Percentiles rank a stretch among this genome's conserved stretches.
phyloP scores from a whole-genome alignment of 2,329 filamentous ascomycete species.

The Ophiosphaerella herpotricha region DNA sequence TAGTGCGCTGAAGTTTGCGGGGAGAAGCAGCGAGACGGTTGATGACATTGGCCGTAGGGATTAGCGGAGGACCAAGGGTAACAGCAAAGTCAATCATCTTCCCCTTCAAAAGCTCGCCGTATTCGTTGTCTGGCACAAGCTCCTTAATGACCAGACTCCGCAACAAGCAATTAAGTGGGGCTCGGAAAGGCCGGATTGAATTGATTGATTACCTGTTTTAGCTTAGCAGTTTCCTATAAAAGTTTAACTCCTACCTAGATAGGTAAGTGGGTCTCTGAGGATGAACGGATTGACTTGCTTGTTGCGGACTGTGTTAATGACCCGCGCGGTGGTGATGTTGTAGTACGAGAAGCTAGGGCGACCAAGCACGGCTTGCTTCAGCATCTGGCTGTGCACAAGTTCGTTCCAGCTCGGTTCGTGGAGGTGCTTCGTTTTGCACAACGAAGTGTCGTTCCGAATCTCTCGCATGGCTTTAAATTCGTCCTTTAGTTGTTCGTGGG shows the following conservation, averaged over 20 bases:
- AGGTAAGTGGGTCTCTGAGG: too few species aligned
- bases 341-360: constrained; percentile 19
- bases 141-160: constrained; percentile 17
- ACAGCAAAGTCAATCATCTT: constrained; percentile 26
- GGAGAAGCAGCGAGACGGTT: constrained; percentile 15
- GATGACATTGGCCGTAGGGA: constrained; percentile 14
- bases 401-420: constrained; percentile 24
- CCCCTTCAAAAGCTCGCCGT: constrained; percentile 22
- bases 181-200: too few species aligned
- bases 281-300: too few species aligned
- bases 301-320: too few species aligned
- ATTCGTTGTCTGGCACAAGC: constrained; percentile 24
- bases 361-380: constrained; percentile 22
- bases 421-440: constrained; percentile 23
- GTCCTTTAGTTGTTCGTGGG: constrained; percentile 18
- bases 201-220: too few species aligned
- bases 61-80: constrained; percentile 21
- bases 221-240: too few species aligned
- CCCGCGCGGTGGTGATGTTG: constrained; percentile 24
- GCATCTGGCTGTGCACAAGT: constrained; percentile 23
- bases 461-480: constrained; percentile 23
- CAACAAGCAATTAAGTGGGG: too few species aligned
- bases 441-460: constrained; percentile 17
- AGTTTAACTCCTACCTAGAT: too few species aligned
- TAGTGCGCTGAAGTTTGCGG: constrained; percentile 14